Conservation (phyloP, 805 yeast genomes). For the Metschnikowia peoriensis region DNA sequence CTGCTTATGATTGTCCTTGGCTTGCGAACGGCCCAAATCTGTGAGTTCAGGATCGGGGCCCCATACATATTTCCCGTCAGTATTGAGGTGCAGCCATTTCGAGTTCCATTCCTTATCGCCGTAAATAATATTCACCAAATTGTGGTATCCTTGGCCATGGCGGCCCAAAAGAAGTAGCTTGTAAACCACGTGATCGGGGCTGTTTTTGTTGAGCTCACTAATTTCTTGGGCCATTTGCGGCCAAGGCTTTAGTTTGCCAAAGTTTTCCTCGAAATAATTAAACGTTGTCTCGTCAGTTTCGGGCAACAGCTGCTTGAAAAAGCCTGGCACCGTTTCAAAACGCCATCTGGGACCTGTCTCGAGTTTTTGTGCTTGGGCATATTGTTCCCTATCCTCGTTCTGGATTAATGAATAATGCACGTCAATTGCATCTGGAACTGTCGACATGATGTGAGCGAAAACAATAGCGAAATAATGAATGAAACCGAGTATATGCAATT, state of each 20-base stretch:
- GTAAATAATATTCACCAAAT: constrained; percentile 44
- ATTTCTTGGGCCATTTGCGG: constrained; percentile 22
- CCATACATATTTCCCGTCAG: constrained; percentile 49
- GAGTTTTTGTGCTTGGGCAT: constrained; percentile 12
- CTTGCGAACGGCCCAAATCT: constrained; percentile 44
- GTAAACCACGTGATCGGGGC: constrained; percentile 31
- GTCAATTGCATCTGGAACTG: constrained; percentile 25
- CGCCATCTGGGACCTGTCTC: constrained; percentile 31
- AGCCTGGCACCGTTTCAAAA: constrained; percentile 40
- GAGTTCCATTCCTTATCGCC: constrained; percentile 48
- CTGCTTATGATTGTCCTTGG: constrained; percentile 40
- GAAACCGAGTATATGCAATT: too few species aligned
- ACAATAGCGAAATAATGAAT: too few species aligned
- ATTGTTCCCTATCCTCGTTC: constrained; percentile 19
- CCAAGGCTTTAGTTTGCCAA: constrained; percentile 40
- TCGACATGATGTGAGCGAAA: constrained; percentile 15
- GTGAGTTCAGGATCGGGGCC: constrained; percentile 54
- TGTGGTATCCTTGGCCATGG: constrained; percentile 57
- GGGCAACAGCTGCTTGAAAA: constrained; percentile 43
- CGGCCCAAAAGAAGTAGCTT: constrained; percentile 49
- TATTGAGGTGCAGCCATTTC: constrained; percentile 42
- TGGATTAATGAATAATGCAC: constrained; percentile 30
- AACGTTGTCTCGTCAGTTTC: constrained; percentile 43
- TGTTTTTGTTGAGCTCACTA: constrained; percentile 31
- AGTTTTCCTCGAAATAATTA: constrained; percentile 40